Evolutionary conservation across 768 basidiomycete species (phyloP), one percentile per base, ranked within the genome.

Genomic region (Russula sp.): DNA sequence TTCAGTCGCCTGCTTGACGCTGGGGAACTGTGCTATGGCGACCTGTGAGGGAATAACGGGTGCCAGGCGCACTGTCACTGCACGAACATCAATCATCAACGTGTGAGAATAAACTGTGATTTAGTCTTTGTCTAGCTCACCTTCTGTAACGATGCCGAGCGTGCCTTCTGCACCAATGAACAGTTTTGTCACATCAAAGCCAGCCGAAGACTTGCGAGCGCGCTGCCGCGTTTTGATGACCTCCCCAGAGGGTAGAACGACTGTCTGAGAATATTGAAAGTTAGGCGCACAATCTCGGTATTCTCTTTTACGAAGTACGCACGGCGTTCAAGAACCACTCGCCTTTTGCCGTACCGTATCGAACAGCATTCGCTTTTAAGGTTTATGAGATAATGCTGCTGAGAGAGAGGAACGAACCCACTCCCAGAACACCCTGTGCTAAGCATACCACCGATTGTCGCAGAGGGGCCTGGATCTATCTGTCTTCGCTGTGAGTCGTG

Each of bases 241-340:
- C 71, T 93, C 84, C 1, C 94, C 94, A 6, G 84, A 85, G 2
- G 94, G 91, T 2, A 96, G 82, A 0, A 97, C 94, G 1, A 94
- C 89, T 0, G 92, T 96, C 87, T 94, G 63, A 14, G 44, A 59
- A 56, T 39, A 11, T 37, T 11, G 50, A 16, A 59, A 40, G n/a
- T 35, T 42, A 42, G 14, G 40, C 2, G 40, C 16, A 16, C 40
- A 4, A 16, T 42, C 14, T 42, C 40, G 11, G 40, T 4, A 16
- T 14, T 13, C 40, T 42, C 40, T 42, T 11, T 11, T 37, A 37
- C 37, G 37, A 37, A 37, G 27, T 75, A 20, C 82, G 54, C 69
- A 91, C 91, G 22, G 82, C 82, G 68, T 94, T 94, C 47, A 95
- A 76, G 70, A 95, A 91, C 93, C 92, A 94, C 75, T 94, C 92